These are phyloP conservation scores for Angomonas deanei DNA, from an alignment of 208 protist genomes.

Conservation along the genomic window DNA sequence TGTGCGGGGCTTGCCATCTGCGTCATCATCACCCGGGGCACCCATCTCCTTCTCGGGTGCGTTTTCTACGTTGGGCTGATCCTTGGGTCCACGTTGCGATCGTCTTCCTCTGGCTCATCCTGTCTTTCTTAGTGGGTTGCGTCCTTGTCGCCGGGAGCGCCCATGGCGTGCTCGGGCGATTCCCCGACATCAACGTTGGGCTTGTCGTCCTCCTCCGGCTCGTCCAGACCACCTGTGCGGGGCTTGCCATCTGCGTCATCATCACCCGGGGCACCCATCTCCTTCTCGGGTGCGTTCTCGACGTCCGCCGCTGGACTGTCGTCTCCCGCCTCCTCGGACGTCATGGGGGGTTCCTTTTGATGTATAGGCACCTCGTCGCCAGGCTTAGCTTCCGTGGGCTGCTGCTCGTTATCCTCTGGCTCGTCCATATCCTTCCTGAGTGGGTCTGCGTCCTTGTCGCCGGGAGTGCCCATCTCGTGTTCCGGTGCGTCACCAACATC, in stretches of 20 bases:
- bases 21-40: slow-evolving; percentile 5
- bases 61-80: no score
- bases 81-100: neutral
- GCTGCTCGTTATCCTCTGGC: neutral
- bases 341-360: neutral
- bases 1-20: neutral
- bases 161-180: slow-evolving; percentile 19
- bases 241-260: slow-evolving; percentile 8
- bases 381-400: neutral
- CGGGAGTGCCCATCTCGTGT: slow-evolving; percentile 8
- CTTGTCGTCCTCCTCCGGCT: slow-evolving; percentile 11
- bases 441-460: neutral
- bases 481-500: neutral
- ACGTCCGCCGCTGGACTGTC: neutral
- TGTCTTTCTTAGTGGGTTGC: no score
- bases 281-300: slow-evolving; percentile 3
- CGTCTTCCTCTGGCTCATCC: neutral
- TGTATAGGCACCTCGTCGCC: neutral
- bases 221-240: neutral
- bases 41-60: neutral
- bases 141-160: slow-evolving; percentile 13
- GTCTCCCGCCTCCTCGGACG: neutral
- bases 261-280: slow-evolving; percentile 16
- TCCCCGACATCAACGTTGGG: slow-evolving; percentile 19
- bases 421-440: neutral